Percentiles rank a stretch among this genome's conserved stretches.
These are phyloP conservation scores for Scytalidium lignicola DNA, from an alignment of 2,329 filamentous ascomycete genomes.

Conservation along the genomic window DNA sequence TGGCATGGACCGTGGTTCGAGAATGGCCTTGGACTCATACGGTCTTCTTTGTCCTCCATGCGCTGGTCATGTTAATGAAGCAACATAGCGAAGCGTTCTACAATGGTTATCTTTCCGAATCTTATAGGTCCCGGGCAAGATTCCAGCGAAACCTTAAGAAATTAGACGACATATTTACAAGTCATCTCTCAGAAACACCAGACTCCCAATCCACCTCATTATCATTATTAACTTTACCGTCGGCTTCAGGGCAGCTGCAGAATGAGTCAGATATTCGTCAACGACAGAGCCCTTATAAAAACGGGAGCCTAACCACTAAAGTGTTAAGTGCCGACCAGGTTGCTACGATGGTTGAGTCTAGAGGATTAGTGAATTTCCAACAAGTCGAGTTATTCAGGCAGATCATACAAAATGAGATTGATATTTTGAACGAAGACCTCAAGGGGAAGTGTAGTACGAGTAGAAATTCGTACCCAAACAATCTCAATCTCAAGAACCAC, in stretches of 20 bases:
- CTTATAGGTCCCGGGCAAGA: slow-evolving; percentile 45
- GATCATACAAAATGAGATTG: slow-evolving; percentile 60
- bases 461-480: slow-evolving; percentile 58
- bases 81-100: slow-evolving; percentile 77
- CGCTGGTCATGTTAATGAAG: slow-evolving; percentile 76
- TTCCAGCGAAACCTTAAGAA: slow-evolving; percentile 48
- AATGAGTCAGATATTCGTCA: slow-evolving; percentile 32
- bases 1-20: slow-evolving; percentile 62
- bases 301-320: slow-evolving; percentile 10
- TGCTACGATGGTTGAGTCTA: slow-evolving; percentile 55
- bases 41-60: slow-evolving; percentile 71
- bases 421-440: slow-evolving; percentile 55
- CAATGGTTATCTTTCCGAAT: slow-evolving; percentile 65
- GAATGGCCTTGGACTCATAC: slow-evolving; percentile 83
- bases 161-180: slow-evolving; percentile 48
- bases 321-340: slow-evolving; percentile 53
- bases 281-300: slow-evolving; percentile 19
- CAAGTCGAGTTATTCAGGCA: slow-evolving; percentile 60
- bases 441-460: slow-evolving; percentile 49
- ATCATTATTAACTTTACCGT: slow-evolving; percentile 4
- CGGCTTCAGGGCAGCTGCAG: slow-evolving; percentile 30
- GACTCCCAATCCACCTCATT: neutral
- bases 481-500: slow-evolving; percentile 60
- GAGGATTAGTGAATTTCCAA: slow-evolving; percentile 52
- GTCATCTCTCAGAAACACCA: slow-evolving; percentile 17